Evolutionary conservation across 768 basidiomycete genomes (phyloP).

Genomic region (Bullera alba): DNA sequence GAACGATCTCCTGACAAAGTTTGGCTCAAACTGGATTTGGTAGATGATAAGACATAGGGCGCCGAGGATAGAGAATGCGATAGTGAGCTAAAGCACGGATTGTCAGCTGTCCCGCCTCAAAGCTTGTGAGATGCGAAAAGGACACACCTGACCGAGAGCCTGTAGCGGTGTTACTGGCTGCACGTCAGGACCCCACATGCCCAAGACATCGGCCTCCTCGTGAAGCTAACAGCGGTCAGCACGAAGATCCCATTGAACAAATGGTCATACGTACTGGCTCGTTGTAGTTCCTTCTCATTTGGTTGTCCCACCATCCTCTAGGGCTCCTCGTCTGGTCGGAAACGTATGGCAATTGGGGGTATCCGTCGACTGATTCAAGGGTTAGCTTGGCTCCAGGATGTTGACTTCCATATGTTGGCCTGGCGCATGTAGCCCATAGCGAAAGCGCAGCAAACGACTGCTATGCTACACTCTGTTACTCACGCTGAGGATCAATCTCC

Average conservation of each 20-base stretch:
- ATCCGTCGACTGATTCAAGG: conserved; percentile 46
- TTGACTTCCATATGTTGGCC: too few species aligned
- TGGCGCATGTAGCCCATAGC: neutral
- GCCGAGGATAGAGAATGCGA: conserved; percentile 39
- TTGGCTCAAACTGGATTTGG: conserved; percentile 26
- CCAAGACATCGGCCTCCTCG: conserved; percentile 48
- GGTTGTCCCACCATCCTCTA: conserved; percentile 48
- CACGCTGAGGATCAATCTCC: conserved; percentile 44
- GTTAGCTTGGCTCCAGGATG: too few species aligned
- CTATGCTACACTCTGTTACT: conserved; percentile 6
- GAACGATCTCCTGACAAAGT: conserved; percentile 36
- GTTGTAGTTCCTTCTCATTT: conserved; percentile 48
- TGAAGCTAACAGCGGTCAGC: conserved; percentile 40
- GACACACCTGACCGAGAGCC: conserved; percentile 40
- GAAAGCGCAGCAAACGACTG: neutral
- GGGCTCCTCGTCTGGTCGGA: conserved; percentile 43
- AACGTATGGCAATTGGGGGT: conserved; percentile 46
- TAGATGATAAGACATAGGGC: conserved; percentile 38
- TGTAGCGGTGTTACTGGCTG: conserved; percentile 41
- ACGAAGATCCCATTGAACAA: neutral
- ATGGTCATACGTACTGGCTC: conserved; percentile 42
- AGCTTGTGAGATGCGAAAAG: neutral
- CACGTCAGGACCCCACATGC: conserved; percentile 49
- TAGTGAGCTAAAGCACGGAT: conserved; percentile 24
- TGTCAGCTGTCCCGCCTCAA: neutral